Conservation (phyloP, 768 basidiomycete genomes). For the Exidia glandulosa region DNA sequence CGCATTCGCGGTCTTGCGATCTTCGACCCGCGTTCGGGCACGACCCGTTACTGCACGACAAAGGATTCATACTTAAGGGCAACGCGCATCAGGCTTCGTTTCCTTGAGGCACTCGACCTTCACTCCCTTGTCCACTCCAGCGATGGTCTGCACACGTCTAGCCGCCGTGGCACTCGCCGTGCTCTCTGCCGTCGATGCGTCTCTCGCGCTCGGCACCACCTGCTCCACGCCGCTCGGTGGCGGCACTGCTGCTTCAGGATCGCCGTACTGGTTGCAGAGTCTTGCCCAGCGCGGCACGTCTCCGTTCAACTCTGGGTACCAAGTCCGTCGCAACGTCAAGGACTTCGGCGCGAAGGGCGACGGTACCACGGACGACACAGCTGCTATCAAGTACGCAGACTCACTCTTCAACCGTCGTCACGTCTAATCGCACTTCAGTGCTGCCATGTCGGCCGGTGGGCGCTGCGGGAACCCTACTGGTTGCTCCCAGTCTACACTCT, state of each 20-base stretch:
- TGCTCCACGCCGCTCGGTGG: background rate
- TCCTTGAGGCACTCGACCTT: background rate
- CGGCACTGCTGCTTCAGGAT: background rate
- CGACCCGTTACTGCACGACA: no score
- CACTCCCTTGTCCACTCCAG: background rate
- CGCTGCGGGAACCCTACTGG: background rate
- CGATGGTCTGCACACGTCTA: background rate
- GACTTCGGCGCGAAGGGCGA: slow-evolving; percentile 6
- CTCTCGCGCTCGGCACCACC: background rate
- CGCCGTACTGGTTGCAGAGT: background rate
- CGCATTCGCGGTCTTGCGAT: background rate
- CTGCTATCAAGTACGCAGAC: slow-evolving; percentile 1
- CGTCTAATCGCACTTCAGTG: background rate
- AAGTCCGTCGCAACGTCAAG: slow-evolving; percentile 5
- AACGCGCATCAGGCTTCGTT: background rate
- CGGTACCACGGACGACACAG: slow-evolving; percentile 3
- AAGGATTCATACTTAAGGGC: no score
- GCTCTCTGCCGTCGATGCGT: background rate
- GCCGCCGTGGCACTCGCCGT: background rate
- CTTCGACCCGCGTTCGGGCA: no score
- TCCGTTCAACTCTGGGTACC: background rate
- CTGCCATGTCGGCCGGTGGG: background rate
- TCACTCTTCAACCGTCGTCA: background rate
- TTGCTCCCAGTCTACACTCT: background rate
- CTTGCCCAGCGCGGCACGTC: background rate